These are phyloP conservation scores for Sclerotinia minor DNA, from an alignment of 2,329 filamentous ascomycete genomes.

Conservation along the genomic window DNA sequence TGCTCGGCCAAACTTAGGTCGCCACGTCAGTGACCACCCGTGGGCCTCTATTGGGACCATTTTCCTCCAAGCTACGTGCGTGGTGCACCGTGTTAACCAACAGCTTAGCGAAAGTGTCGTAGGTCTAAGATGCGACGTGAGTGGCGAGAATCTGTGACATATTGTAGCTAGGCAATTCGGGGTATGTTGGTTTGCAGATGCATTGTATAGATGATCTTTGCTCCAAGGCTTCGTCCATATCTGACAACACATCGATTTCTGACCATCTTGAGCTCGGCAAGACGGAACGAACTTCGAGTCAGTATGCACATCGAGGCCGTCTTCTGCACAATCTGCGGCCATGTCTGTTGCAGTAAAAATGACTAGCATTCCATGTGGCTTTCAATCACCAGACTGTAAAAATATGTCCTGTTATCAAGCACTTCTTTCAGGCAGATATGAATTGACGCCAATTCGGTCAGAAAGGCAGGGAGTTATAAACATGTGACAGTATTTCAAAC, in stretches of 20 bases:
- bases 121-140: conserved; percentile 27
- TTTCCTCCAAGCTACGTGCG: conserved; percentile 28
- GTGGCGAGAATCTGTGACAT: conserved; percentile 32
- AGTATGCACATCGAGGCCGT: conserved; percentile 24
- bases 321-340: conserved; percentile 25
- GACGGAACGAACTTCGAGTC: conserved; percentile 20
- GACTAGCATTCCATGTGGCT: conserved; percentile 34
- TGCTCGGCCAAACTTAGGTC: conserved; percentile 37
- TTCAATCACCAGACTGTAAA: conserved; percentile 37
- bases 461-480: conserved; percentile 22
- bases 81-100: conserved; percentile 23
- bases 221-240: conserved; percentile 29
- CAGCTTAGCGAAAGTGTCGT: conserved; percentile 26
- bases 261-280: conserved; percentile 24
- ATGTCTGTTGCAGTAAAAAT: conserved; percentile 29
- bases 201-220: conserved; percentile 28
- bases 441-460: conserved; percentile 13
- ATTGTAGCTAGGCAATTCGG: conserved; percentile 22
- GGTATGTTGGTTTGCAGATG: conserved; percentile 17
- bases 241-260: conserved; percentile 39
- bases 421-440: conserved; percentile 19
- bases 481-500: conserved; percentile 27
- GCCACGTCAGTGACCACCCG: conserved; percentile 39
- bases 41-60: conserved; percentile 33
- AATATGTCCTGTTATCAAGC: conserved; percentile 27